Evolutionary conservation across 108 stramenopile species (phyloP), one percentile per base, ranked within the genome.

Genomic region (Nitzschia palea): DNA sequence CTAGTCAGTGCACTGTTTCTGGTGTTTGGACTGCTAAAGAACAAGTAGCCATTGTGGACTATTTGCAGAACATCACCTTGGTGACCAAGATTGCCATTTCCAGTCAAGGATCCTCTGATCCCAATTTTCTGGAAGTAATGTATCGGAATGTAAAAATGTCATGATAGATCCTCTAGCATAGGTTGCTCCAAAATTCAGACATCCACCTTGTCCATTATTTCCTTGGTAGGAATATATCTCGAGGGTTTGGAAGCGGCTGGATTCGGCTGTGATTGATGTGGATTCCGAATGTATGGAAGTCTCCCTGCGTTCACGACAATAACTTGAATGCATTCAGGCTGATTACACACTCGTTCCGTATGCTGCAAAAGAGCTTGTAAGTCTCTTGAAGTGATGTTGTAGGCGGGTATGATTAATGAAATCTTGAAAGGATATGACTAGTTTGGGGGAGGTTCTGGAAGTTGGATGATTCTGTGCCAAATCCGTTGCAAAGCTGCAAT

Each of bases 71-170:
- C 37, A 14, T 40, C 37, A 40, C 37, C 37, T 8, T 10, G 37
- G 37, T 40, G 14, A 40, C 37, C 14, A 40, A n/a, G n/a, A n/a
- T n/a, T n/a, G n/a, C n/a, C n/a, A n/a, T n/a, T n/a, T n/a, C n/a
- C n/a, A n/a, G n/a, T n/a, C n/a, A n/a, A n/a, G 18, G 12, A 87
- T 77, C n/a, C 67, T 64, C 18, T 60, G 37, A 54, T 91, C 86
- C 90, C 90, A 91, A 0, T 71, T 37, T 2, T 20, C 37, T 14
- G 88, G 80, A 30, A 88, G 61, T 42, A 44, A 44, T 20, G 88
- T 88, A 75, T 94, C 93, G 29, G 88, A 84, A 77, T 94, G 93
- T 22, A 85, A 76, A 79, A 94, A 94, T 18, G 88, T 80, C 25
- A 85, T 56, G 29, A 90, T 80, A 0, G 64, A 32, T 20, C 93